Evolutionary conservation across 495 filamentous ascomycete species (phyloP), one percentile per base, ranked within the genome.

Genomic region (Bombardia bombarda): DNA sequence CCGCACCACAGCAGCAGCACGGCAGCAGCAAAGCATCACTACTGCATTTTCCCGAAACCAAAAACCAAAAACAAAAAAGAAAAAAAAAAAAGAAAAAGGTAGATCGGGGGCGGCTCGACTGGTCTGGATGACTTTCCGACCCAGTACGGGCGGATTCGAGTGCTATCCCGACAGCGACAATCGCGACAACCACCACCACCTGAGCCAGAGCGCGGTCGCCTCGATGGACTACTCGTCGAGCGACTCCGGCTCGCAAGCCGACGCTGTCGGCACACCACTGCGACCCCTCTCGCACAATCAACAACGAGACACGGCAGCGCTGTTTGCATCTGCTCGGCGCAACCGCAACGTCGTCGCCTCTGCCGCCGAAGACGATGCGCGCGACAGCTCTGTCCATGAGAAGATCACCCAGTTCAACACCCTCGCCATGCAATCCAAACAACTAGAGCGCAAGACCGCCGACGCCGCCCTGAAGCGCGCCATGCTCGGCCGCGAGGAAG

Each of bases 361-460:
- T n/a, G n/a, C n/a, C n/a, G 56, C 41, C 38, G 14, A 66, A 66
- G 35, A 66, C 57, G 67, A 42, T 14, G 37, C 35, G 14, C 84
- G 85, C 19, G 87, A 93, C 56, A 70, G 69, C 52, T 67, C 70
- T 12, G 86, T 95, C 1, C 84, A 90, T 55, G 80, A 86, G 22
- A 92, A 90, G 62, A 87, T 94, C 51, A 82, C 79, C 20, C 86
- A 82, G 47, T 83, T 94, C 54, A 90, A 94, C 65, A 77, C 72
- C 37, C 65, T 95, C 26, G 50, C 67, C n/a, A 69, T 76, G 54
- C 73, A 77, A 64, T 75, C 76, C 42, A 73, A 77, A 66, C 77
- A 71, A 53, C 77, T 68, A 54, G 71, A 73, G 62, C 65, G 72
- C 55, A 78, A 75, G 54, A 74, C 69, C 22, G 74, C 74, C 45